Base-by-base conservation (phyloP, 2,329 filamentous ascomycete genomes). In the Aspergillus sp. region DNA sequence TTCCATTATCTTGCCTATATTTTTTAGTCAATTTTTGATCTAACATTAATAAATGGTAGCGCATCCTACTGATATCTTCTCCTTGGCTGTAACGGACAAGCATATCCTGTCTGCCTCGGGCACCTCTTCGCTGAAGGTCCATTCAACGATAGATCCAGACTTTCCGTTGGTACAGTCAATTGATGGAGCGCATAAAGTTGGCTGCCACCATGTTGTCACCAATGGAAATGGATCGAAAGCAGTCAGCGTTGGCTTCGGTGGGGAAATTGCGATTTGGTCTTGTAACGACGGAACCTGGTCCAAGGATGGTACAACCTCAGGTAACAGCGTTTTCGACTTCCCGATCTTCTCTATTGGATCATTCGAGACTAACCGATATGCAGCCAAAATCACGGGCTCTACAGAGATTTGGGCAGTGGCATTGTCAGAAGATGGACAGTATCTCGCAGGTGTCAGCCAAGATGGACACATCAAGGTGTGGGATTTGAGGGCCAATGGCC, bases 381-480 rank as follows among this genome's bases (percentile, higher is more conserved):
- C 35, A 57, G 51, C 37, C 13, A 76, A 76, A 49, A 63, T 68
- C 33, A 80, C 81, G 59, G 77, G 78, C 45, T 76, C 82, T 2
- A 85, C 83, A 34, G 86, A 91, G 59, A 77, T 86, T 7, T 98
- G 93, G 93, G 90, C 91, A 0, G 74, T 96, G 53, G 85, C 89
- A 1, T 73, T 98, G 49, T 95, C 86, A 59, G 81, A 84, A 49
- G 84, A 95, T 61, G 93, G 93, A 39, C 79, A 82, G 51, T 93
- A 85, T 60, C 77, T 97, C 11, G 90, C 90, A n/a, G 82, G 83
- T 53, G 94, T 89, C 10, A 93, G 88, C 3, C 86, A 90, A 58
- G 87, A 94, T 61, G 93, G 93, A 4, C 81, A 85, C 43, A 82
- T 97, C 60, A 90, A 90, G 56, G 86, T 97, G 33, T 97, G 90